Base-by-base conservation (phyloP, 2,329 filamentous ascomycete species). In the Ophiostoma sp. region DNA sequence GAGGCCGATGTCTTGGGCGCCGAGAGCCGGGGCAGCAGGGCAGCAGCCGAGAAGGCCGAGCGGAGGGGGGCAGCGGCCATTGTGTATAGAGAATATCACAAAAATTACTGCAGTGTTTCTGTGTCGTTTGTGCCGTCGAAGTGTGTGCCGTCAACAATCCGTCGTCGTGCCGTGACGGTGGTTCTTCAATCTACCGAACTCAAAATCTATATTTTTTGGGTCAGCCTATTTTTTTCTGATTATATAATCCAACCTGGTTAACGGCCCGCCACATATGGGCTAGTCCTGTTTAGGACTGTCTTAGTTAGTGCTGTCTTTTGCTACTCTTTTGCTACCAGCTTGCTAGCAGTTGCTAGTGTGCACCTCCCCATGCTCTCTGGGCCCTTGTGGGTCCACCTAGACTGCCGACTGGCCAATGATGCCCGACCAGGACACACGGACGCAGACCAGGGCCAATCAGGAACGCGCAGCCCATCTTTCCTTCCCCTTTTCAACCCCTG, bases 401-500 rank as follows among this genome's bases (percentile, higher is more conserved):
- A 66, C 41, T 71, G 60, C 68, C 68, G 62, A 52, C 66, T 65
- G 67, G 44, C 71, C 71, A 72, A 72, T 72, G 33, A 64, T 11
- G 52, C 52, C 39, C 1, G n/a, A 52, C 67, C 41, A 69, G 60
- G 62, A 35, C 64, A 69, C 69, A 65, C 67, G 33, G 69, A 68
- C 65, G 35, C n/a, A n/a, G 20, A 33, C 52, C 60, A 8, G 15
- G 57, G 31, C 71, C 71, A 72, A 71, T 72, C 64, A 72, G 5
- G 20, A 23, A 20, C 35, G 13, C 52, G 27, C 39, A 60, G 23
- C 65, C 66, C 60, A 31, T 15, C 54, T 35, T 65, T 66, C 57
- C 66, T 72, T 70, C 71, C 69, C 71, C 69, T 71, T 72, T 72
- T 72, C 69, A 66, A 69, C 71, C 71, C 71, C 71, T 72, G 71